These are phyloP conservation scores for Parietaria judaica DNA, from an alignment of 306 rosid species.

Conservation along the genomic window DNA sequence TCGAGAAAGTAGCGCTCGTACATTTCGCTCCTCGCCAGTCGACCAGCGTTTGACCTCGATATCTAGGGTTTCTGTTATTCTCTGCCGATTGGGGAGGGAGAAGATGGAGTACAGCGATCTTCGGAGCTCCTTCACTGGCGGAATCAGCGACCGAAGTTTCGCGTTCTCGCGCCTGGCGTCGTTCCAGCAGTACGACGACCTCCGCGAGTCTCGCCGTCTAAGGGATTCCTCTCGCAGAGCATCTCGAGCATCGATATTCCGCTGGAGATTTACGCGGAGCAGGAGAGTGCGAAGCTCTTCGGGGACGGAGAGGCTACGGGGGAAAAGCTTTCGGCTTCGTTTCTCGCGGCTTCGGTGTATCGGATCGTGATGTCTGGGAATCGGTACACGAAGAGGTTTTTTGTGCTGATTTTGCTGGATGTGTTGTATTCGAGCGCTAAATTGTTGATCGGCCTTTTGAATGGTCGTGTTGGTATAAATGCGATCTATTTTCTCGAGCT, in stretches of 20 bases:
- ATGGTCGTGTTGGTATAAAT: constrained; percentile 70
- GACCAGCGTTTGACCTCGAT: constrained; percentile 96
- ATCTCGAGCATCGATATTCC: constrained; percentile 73
- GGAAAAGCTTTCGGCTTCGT: constrained; percentile 29
- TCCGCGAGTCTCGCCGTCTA: constrained; percentile 34
- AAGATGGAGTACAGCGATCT: constrained; percentile 30
- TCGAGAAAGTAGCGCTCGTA: constrained; percentile 94
- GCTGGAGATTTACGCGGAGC: constrained; percentile 27
- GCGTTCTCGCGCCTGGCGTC: constrained; percentile 94
- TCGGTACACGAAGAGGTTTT: constrained; percentile 79
- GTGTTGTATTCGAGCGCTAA: constrained; percentile 74
- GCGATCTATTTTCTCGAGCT: neutral
- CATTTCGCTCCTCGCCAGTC: constrained; percentile 79
- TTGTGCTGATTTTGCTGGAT: constrained; percentile 79
- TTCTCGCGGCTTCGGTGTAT: constrained; percentile 31
- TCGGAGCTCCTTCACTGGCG: constrained; percentile 46
- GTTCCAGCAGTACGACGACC: constrained; percentile 28
- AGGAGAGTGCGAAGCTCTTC: constrained; percentile 27
- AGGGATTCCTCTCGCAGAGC: constrained; percentile 50
- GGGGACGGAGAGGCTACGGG: no score
- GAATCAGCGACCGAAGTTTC: constrained; percentile 60
- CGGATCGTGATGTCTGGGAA: constrained; percentile 56
- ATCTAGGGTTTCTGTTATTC: constrained; percentile 75
- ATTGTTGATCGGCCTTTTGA: constrained; percentile 62
- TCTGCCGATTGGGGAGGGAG: constrained; percentile 46